Conservation (phyloP, 2,329 filamentous ascomycete genomes). For the Hypomyces rosellus region DNA sequence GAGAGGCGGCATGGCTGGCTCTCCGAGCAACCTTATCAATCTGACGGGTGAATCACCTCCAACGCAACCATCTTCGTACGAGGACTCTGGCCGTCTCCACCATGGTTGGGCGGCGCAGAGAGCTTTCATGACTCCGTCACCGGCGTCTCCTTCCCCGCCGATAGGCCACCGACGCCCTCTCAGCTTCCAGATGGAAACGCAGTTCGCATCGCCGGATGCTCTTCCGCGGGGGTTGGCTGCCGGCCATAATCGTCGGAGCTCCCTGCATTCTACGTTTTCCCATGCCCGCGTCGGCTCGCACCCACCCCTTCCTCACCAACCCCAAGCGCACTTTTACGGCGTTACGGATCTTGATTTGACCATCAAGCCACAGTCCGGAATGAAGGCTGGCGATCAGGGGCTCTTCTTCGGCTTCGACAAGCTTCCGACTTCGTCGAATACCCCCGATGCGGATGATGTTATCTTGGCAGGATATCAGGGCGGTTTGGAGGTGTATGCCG, state of each 20-base stretch:
- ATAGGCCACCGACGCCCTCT: conserved; percentile 38
- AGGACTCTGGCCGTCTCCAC: conserved; percentile 38
- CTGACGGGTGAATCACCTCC: conserved; percentile 47
- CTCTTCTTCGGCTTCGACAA: conserved; percentile 80
- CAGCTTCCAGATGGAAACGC: conserved; percentile 49
- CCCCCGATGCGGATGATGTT: conserved; percentile 51
- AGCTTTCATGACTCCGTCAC: conserved; percentile 37
- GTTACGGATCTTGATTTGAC: conserved; percentile 70
- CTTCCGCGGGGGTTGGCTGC: conserved; percentile 31
- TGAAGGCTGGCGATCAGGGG: conserved; percentile 60
- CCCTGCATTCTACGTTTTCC: conserved; percentile 45
- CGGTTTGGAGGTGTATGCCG: conserved; percentile 66
- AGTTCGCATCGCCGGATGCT: conserved; percentile 36
- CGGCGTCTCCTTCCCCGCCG: conserved; percentile 36
- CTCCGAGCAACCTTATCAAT: conserved; percentile 48
- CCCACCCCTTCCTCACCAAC: conserved; percentile 66
- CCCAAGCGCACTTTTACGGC: conserved; percentile 72
- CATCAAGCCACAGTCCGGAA: conserved; percentile 45
- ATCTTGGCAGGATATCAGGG: conserved; percentile 75
- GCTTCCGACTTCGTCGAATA: conserved; percentile 42
- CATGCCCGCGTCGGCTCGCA: conserved; percentile 37
- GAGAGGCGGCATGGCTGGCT: conserved; percentile 38
- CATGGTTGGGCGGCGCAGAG: conserved; percentile 42
- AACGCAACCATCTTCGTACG: conserved; percentile 47
- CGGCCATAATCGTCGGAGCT: conserved; percentile 34